These are phyloP conservation scores for Aethionema arabicum DNA, from an alignment of 345 rosid genomes.

Conservation along the genomic window DNA sequence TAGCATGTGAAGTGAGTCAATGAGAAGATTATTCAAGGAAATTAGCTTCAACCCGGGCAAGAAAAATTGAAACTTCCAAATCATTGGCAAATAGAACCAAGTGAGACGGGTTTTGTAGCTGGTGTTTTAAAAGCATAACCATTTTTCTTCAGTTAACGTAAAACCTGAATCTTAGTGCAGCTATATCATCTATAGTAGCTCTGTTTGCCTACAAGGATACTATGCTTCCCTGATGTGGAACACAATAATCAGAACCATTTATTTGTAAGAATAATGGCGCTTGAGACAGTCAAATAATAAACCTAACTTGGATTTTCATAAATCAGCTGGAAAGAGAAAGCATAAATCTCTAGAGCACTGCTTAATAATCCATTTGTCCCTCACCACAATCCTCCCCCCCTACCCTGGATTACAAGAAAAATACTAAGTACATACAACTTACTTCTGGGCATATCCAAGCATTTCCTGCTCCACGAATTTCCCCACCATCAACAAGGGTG, in stretches of 20 bases:
- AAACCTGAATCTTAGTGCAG: not conserved
- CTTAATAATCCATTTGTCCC: not conserved
- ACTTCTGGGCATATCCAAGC: slow-evolving; percentile 99
- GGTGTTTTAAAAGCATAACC: not conserved
- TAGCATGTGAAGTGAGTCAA: slow-evolving; percentile 4
- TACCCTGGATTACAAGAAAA: slow-evolving; percentile 6
- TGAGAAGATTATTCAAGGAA: slow-evolving; percentile 1
- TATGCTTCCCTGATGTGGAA: slow-evolving; percentile 6
- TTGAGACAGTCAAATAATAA: slow-evolving; percentile 7
- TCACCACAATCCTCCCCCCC: not conserved
- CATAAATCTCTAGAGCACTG: slow-evolving; percentile 6
- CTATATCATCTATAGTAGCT: slow-evolving; percentile 10
- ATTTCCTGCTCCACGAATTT: slow-evolving; percentile 98
- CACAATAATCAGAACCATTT: slow-evolving; percentile 16
- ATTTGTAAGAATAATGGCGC: not conserved
- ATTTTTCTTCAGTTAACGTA: not conserved
- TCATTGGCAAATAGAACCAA: not conserved
- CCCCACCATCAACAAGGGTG: slow-evolving; percentile 98
- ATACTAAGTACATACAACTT: slow-evolving; percentile 13
- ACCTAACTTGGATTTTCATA: not conserved
- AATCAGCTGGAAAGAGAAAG: slow-evolving; percentile 22
- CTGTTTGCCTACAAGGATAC: slow-evolving; percentile 5
- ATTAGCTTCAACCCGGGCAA: not conserved
- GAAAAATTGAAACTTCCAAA: not conserved
- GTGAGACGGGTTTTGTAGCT: not conserved